Conservation (phyloP, 2,329 filamentous ascomycete species). For the Venturia aucupariae region DNA sequence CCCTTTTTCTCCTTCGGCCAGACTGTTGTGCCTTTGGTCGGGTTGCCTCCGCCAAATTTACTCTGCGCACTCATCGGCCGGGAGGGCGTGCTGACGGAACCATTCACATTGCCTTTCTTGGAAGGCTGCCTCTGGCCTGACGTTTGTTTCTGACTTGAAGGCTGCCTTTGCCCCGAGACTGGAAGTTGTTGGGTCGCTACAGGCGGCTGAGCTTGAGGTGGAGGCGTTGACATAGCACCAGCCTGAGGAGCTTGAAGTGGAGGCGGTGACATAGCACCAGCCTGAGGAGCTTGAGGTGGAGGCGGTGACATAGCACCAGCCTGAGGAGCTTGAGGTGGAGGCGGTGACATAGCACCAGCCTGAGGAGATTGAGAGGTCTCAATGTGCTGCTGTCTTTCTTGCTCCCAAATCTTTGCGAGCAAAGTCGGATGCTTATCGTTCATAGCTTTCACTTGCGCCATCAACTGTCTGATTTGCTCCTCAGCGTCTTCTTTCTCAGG, state of each 20-base stretch:
- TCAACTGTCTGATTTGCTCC: slow-evolving; percentile 44
- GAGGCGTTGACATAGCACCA: background rate
- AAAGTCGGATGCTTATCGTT: slow-evolving; percentile 46
- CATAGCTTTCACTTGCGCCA: slow-evolving; percentile 49
- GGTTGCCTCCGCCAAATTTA: slow-evolving; percentile 14
- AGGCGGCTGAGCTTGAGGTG: background rate
- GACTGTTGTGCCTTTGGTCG: slow-evolving; percentile 26
- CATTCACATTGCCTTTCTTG: slow-evolving; percentile 11
- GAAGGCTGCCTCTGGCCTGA: slow-evolving; percentile 8
- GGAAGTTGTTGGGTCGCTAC: background rate
- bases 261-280: background rate
- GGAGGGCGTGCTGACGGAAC: background rate
- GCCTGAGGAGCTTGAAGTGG: slow-evolving; percentile 6
- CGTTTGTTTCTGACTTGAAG: slow-evolving; percentile 11
- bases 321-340: slow-evolving; percentile 7
- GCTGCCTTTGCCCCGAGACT: slow-evolving; percentile 5
- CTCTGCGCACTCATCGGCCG: background rate
- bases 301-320: background rate
- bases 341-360: background rate
- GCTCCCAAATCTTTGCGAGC: slow-evolving; percentile 48
- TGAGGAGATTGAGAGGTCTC: background rate
- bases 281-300: slow-evolving; percentile 7
- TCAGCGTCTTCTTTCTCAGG: slow-evolving; percentile 32
- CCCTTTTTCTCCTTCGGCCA: slow-evolving; percentile 45
- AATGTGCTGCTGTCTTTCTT: slow-evolving; percentile 36